Evolutionary conservation across 345 rosid species (phyloP).

Genomic region (Populus euphratica): DNA sequence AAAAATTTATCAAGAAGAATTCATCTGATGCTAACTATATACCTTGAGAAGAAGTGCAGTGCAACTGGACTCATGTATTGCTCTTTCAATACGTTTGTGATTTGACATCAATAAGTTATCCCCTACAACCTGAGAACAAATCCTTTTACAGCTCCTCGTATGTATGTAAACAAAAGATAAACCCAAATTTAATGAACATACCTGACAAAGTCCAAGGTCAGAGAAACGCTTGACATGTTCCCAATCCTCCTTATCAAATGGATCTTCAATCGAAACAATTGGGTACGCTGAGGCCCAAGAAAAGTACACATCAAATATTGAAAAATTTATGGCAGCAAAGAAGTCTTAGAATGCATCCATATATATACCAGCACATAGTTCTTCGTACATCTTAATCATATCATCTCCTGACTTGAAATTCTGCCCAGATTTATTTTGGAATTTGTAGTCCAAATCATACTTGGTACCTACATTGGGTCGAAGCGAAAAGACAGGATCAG

Average conservation of each 20-base stretch:
- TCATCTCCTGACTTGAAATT: slow-evolving; percentile 93
- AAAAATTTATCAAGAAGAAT: neutral
- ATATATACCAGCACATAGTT: slow-evolving; percentile 69
- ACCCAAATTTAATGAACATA: slow-evolving; percentile 22
- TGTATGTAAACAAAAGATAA: neutral
- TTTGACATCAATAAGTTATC: slow-evolving; percentile 84
- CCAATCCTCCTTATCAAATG: slow-evolving; percentile 99
- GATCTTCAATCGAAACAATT: slow-evolving; percentile 87
- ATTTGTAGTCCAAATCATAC: slow-evolving; percentile 80
- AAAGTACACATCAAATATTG: slow-evolving; percentile 7
- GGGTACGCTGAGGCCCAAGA: slow-evolving; percentile 59
- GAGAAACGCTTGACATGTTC: slow-evolving; percentile 71
- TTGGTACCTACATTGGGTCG: slow-evolving; percentile 58
- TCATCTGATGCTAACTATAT: slow-evolving; percentile 15
- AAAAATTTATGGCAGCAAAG: slow-evolving; percentile 10
- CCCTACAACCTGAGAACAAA: slow-evolving; percentile 76
- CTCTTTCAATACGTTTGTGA: slow-evolving; percentile 75
- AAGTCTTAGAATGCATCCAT: neutral
- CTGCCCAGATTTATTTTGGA: slow-evolving; percentile 66
- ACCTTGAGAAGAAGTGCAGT: slow-evolving; percentile 97
- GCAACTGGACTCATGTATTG: slow-evolving; percentile 74
- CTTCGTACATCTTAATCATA: slow-evolving; percentile 87
- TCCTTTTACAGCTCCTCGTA: neutral
- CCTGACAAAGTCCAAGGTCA: slow-evolving; percentile 92
- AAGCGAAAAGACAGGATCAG: slow-evolving; percentile 6